Conservation (phyloP, 1,139 yeast genomes). For the Hemisphaericaspora xylofermentans region DNA sequence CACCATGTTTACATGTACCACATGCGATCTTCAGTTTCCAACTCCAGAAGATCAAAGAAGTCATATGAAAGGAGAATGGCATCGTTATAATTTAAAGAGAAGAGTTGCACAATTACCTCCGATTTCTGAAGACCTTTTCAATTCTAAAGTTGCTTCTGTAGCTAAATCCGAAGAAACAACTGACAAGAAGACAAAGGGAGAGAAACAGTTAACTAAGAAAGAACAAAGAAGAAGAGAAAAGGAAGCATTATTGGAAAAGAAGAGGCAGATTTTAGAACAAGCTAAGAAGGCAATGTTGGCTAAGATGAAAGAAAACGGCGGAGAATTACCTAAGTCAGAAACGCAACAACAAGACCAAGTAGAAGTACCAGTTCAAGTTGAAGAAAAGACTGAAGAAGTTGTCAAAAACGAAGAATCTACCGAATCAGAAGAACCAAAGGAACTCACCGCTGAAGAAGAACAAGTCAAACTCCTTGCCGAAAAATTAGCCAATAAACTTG, state of each 20-base stretch:
- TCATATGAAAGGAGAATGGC: slow-evolving; percentile 74
- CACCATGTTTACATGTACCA: slow-evolving; percentile 42
- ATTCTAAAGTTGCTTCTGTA: slow-evolving; percentile 43
- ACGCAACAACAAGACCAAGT: slow-evolving; percentile 12
- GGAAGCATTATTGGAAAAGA: slow-evolving; percentile 62
- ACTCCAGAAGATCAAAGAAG: slow-evolving; percentile 41
- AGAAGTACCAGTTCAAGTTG: slow-evolving; percentile 7
- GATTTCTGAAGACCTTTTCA: slow-evolving; percentile 49
- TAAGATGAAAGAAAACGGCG: slow-evolving; percentile 27
- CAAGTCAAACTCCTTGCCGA: slow-evolving; percentile 55
- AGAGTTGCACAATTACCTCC: slow-evolving; percentile 60
- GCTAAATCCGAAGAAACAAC: slow-evolving; percentile 21
- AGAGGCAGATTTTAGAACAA: slow-evolving; percentile 56
- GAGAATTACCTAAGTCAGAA: slow-evolving; percentile 13
- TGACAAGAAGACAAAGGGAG: slow-evolving; percentile 16
- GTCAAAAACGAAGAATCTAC: slow-evolving; percentile 10
- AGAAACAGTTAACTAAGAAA: slow-evolving; percentile 53
- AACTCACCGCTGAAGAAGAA: slow-evolving; percentile 38
- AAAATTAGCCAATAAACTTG: slow-evolving; percentile 60
- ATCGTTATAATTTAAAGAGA: slow-evolving; percentile 61
- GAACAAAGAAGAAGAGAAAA: slow-evolving; percentile 64
- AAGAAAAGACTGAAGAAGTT: slow-evolving; percentile 15
- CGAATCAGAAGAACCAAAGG: slow-evolving; percentile 23
- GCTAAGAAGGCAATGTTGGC: slow-evolving; percentile 58
- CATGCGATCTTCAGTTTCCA: slow-evolving; percentile 43